Evolutionary conservation across 2,329 filamentous ascomycete genomes (phyloP).

Genomic region (Trichoderma citrinoviride): DNA sequence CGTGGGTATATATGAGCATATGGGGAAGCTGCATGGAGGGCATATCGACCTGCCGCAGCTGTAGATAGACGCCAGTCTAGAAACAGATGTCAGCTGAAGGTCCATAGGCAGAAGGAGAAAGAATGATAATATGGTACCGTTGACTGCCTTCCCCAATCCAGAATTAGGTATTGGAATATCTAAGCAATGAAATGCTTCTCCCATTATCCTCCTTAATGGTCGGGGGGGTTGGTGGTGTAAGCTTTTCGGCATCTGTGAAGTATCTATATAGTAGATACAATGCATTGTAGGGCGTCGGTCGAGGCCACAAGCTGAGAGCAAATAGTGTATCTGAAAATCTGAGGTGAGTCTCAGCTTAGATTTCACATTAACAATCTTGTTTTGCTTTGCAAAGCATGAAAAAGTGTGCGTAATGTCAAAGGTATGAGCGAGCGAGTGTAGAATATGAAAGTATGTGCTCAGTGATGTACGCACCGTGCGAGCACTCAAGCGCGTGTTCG

Average conservation of each 20-base stretch:
- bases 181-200: neutral
- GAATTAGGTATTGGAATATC: no score
- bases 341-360: no score
- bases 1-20: neutral
- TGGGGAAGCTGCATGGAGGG: conserved; percentile 4
- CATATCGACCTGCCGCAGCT: neutral
- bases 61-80: neutral
- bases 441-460: neutral
- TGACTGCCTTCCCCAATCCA: neutral
- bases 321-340: no score
- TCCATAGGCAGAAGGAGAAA: neutral
- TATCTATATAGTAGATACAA: no score
- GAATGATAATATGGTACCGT: neutral
- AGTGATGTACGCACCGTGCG: neutral
- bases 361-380: no score
- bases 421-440: neutral
- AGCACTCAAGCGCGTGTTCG: neutral
- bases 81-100: no score
- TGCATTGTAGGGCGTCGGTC: no score
- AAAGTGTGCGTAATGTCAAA: neutral
- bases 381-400: no score
- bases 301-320: no score
- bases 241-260: no score
- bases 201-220: neutral
- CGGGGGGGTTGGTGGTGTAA: no score